Conservation (phyloP, 805 yeast genomes). For the Sungouiella thailandica region DNA sequence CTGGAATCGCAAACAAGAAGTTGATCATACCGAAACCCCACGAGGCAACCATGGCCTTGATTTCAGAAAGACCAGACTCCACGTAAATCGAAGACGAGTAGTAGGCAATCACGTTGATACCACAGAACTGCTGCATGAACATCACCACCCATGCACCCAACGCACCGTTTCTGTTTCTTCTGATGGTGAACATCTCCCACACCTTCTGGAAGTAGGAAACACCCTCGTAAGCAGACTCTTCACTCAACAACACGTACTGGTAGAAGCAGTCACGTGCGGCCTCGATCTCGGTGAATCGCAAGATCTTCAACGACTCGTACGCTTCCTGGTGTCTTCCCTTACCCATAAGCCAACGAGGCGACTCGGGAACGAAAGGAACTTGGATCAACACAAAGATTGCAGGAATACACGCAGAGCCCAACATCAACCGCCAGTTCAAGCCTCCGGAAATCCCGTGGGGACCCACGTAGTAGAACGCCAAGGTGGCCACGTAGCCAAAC, state of each 20-base stretch:
- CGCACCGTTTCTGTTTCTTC: slow-evolving; percentile 82
- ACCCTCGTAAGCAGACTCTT: slow-evolving; percentile 50
- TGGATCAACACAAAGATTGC: slow-evolving; percentile 48
- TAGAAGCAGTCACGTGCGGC: slow-evolving; percentile 67
- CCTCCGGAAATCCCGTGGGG: slow-evolving; percentile 40
- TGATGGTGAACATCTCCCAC: slow-evolving; percentile 57
- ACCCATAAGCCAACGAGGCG: slow-evolving; percentile 66
- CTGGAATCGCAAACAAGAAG: slow-evolving; percentile 78
- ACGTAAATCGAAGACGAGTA: slow-evolving; percentile 75
- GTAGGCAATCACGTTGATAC: slow-evolving; percentile 83
- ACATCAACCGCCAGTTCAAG: slow-evolving; percentile 60
- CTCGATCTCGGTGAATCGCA: slow-evolving; percentile 43
- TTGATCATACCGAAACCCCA: slow-evolving; percentile 84
- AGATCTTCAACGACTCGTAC: slow-evolving; percentile 40
- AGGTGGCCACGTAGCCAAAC: slow-evolving; percentile 57
- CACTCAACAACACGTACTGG: slow-evolving; percentile 54
- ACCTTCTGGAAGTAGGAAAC: slow-evolving; percentile 43
- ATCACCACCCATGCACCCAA: slow-evolving; percentile 76
- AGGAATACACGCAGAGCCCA: slow-evolving; percentile 55
- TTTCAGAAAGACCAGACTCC: slow-evolving; percentile 58
- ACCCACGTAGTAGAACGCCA: slow-evolving; percentile 55
- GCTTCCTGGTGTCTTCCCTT: slow-evolving; percentile 49
- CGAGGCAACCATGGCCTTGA: slow-evolving; percentile 68
- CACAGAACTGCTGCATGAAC: slow-evolving; percentile 91
- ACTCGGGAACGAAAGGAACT: slow-evolving; percentile 59